These are phyloP conservation scores for Apophysomyces variabilis DNA, from an alignment of 371 early-diverging fungal species.

Conservation along the genomic window DNA sequence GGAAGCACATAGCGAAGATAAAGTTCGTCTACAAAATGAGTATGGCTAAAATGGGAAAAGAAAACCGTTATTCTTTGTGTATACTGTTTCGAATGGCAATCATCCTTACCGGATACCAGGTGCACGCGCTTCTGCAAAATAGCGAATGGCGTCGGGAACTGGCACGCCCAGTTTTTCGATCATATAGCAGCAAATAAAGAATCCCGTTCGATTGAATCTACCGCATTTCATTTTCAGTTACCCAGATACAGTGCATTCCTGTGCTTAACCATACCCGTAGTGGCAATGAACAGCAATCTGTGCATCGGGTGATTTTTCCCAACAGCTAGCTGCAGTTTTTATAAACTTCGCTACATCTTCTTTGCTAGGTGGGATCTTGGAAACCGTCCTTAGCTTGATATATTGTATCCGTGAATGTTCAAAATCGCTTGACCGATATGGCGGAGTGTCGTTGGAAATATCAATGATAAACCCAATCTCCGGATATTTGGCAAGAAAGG, in stretches of 20 bases:
- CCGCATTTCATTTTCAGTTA: not conserved
- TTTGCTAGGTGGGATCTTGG: conserved; percentile 69
- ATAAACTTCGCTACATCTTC: conserved; percentile 65
- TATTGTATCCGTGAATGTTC: conserved; percentile 62
- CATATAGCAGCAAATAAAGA: conserved; percentile 72
- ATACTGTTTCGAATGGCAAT: too few relatives aligned
- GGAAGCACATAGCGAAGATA: conserved; percentile 62
- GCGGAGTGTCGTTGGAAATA: conserved; percentile 63
- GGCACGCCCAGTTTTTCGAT: conserved; percentile 62
- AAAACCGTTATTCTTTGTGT: not conserved
- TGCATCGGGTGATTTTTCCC: conserved; percentile 61
- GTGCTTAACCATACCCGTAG: conserved; percentile 56
- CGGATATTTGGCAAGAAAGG: conserved; percentile 63
- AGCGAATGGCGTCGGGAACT: conserved; percentile 62
- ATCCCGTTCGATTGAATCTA: conserved; percentile 73
- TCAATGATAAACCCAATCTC: conserved; percentile 64
- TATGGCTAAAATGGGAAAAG: conserved; percentile 47
- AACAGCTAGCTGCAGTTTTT: conserved; percentile 53
- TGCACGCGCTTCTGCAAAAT: conserved; percentile 65
- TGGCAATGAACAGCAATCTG: conserved; percentile 80
- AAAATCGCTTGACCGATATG: conserved; percentile 67
- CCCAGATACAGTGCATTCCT: not conserved
- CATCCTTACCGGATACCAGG: conserved; percentile 66
- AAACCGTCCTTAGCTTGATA: conserved; percentile 66
- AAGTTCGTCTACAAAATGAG: conserved; percentile 69